Conservation (phyloP, 257 asterid species). For the Solanum piurae region DNA sequence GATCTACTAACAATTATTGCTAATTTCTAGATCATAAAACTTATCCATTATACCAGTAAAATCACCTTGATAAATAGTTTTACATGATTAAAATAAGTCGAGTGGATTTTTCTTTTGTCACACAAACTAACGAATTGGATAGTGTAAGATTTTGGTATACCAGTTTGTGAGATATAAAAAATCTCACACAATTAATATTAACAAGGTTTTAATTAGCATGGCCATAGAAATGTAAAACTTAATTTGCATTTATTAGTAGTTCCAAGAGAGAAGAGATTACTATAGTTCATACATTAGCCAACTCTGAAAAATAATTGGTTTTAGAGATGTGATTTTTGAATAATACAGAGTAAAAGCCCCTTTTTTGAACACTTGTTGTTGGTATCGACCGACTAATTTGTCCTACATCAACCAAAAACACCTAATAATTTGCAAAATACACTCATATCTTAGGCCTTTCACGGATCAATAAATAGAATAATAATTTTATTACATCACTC, state of each 20-base stretch:
- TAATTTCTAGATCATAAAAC: neutral
- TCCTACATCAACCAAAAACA: neutral
- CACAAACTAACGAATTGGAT: neutral
- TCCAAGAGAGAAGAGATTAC: neutral
- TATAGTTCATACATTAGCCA: neutral
- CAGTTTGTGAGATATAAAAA: neutral
- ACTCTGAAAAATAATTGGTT: neutral
- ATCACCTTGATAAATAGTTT: neutral
- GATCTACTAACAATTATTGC: neutral
- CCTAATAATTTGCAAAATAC: neutral
- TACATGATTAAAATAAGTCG: neutral
- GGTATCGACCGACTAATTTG: neutral
- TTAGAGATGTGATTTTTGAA: neutral
- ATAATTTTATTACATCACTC: no score
- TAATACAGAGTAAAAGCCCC: neutral
- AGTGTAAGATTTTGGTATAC: neutral
- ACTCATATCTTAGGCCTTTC: neutral
- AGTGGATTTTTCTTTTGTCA: neutral
- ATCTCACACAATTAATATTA: neutral
- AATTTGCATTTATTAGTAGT: neutral
- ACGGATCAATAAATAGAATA: no score
- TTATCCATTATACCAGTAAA: neutral
- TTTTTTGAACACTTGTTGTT: neutral
- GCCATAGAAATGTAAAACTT: neutral
- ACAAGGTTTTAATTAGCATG: neutral